phyloP scores from a whole-genome alignment of 2,329 filamentous ascomycete genomes.

The Trichoderma sp. region DNA sequence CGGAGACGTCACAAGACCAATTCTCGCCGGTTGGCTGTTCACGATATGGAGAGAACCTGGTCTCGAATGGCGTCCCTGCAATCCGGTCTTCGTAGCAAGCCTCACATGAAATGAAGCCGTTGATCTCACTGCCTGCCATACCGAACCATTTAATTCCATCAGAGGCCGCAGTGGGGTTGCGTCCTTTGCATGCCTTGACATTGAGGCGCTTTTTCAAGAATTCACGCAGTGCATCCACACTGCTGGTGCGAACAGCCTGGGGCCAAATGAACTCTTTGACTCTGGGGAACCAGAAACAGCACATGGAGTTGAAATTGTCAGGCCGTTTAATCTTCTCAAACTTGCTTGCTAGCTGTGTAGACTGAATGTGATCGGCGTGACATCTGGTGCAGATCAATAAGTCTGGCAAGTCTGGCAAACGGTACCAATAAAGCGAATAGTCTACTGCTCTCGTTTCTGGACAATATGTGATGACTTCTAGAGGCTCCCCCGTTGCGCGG shows the following conservation, averaged over 20 bases:
- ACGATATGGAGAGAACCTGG: conserved; percentile 31
- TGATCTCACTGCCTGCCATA: conserved; percentile 32
- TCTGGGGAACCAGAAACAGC: conserved; percentile 34
- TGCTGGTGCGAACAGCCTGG: conserved; percentile 31
- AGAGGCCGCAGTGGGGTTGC: conserved; percentile 21
- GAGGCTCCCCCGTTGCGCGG: conserved; percentile 27
- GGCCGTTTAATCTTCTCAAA: conserved; percentile 34
- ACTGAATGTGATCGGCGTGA: conserved; percentile 40
- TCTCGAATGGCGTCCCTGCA: conserved; percentile 32
- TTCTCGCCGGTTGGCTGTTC: conserved; percentile 31
- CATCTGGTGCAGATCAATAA: conserved; percentile 46
- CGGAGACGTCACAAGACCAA: conserved; percentile 38
- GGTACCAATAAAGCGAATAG: conserved; percentile 39
- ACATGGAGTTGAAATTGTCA: conserved; percentile 35
- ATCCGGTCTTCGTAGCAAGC: conserved; percentile 41
- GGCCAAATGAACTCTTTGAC: conserved; percentile 39
- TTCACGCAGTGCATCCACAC: conserved; percentile 28
- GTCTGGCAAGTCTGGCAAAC: conserved; percentile 29
- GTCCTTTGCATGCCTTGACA: conserved; percentile 35
- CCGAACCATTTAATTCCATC: conserved; percentile 38
- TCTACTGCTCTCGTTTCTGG: conserved; percentile 31
- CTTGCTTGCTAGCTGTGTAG: conserved; percentile 30
- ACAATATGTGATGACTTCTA: conserved; percentile 32
- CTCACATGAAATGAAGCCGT: conserved; percentile 40
- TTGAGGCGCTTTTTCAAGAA: conserved; percentile 34